Evolutionary conservation across 352 stramenopile species (phyloP).

Genomic region (Phytophthora fragariaefolia): DNA sequence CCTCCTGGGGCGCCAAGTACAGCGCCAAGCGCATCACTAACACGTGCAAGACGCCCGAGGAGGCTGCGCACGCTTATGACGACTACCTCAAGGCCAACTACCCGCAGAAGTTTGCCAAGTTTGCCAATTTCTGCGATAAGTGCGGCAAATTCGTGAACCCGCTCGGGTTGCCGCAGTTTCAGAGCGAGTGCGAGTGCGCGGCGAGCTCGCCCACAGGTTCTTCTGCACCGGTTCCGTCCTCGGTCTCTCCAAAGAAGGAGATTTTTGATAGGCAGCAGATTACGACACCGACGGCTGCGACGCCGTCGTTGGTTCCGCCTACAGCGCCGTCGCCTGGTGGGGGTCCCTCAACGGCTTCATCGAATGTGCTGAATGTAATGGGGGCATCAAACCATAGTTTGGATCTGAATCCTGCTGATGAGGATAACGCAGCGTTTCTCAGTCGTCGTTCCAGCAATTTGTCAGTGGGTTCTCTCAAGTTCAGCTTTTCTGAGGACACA

Average conservation of each 20-base stretch:
- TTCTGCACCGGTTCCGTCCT: slow-evolving; percentile 14
- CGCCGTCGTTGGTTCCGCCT: slow-evolving; percentile 33
- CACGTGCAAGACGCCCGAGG: slow-evolving; percentile 88
- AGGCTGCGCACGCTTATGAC: slow-evolving; percentile 84
- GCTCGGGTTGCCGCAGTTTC: slow-evolving; percentile 71
- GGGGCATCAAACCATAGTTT: slow-evolving; percentile 38
- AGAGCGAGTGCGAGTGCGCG: slow-evolving; percentile 78
- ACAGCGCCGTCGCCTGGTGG: slow-evolving; percentile 41
- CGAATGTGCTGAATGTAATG: slow-evolving; percentile 29
- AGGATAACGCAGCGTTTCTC: slow-evolving; percentile 38
- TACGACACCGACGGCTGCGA: slow-evolving; percentile 39
- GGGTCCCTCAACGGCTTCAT: slow-evolving; percentile 19
- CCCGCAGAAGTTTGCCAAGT: slow-evolving; percentile 85
- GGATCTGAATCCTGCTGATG: slow-evolving; percentile 45
- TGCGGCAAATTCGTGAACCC: slow-evolving; percentile 87
- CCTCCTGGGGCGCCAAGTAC: slow-evolving; percentile 89
- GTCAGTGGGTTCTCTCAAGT: slow-evolving; percentile 75
- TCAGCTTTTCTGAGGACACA: slow-evolving; percentile 72
- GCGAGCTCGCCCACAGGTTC: slow-evolving; percentile 29
- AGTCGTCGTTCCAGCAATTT: slow-evolving; percentile 65
- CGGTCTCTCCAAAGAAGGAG: slow-evolving; percentile 52
- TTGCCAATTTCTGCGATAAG: slow-evolving; percentile 87
- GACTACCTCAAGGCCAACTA: slow-evolving; percentile 85
- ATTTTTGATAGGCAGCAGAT: slow-evolving; percentile 40
- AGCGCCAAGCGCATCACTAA: slow-evolving; percentile 89